These are phyloP conservation scores for Vaccinium corymbosum DNA, from an alignment of 148 eudicot species.

Conservation along the genomic window DNA sequence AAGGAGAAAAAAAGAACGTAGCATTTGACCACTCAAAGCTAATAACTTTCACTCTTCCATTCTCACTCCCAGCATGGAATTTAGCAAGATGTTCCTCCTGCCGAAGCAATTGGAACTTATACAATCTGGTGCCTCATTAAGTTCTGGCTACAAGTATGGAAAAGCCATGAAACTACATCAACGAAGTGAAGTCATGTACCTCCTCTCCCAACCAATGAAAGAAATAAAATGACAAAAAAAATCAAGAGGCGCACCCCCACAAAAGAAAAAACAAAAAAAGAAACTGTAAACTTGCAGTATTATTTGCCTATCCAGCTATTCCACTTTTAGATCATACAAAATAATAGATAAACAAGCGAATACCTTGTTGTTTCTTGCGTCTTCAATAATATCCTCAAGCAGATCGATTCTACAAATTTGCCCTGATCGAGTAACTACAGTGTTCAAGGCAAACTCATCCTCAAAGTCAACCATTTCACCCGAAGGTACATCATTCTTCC, in stretches of 20 bases:
- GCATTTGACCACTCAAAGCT: background rate
- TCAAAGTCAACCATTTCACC: conserved; percentile 31
- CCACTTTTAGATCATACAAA: background rate
- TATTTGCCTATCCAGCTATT: background rate
- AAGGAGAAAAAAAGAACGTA: too few relatives aligned
- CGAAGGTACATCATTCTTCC: conserved; percentile 17
- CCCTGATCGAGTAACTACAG: conserved; percentile 46
- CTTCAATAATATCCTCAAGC: conserved; percentile 59
- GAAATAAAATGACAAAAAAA: background rate
- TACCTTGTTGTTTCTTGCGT: conserved; percentile 79
- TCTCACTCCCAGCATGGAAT: background rate
- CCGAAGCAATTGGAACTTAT: background rate
- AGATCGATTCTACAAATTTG: conserved; percentile 50
- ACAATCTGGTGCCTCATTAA: background rate
- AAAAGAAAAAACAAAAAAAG: background rate
- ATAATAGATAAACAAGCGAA: background rate
- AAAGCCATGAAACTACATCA: background rate
- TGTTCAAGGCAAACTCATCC: conserved; percentile 28
- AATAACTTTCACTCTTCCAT: background rate
- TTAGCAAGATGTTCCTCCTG: background rate
- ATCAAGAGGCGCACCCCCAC: background rate
- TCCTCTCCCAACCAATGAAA: conserved; percentile 11
- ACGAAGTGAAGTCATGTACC: background rate
- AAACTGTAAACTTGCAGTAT: background rate
- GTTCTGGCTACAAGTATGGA: background rate